Conservation (phyloP, 2,329 filamentous ascomycete species). For the Colletotrichum spinosum region DNA sequence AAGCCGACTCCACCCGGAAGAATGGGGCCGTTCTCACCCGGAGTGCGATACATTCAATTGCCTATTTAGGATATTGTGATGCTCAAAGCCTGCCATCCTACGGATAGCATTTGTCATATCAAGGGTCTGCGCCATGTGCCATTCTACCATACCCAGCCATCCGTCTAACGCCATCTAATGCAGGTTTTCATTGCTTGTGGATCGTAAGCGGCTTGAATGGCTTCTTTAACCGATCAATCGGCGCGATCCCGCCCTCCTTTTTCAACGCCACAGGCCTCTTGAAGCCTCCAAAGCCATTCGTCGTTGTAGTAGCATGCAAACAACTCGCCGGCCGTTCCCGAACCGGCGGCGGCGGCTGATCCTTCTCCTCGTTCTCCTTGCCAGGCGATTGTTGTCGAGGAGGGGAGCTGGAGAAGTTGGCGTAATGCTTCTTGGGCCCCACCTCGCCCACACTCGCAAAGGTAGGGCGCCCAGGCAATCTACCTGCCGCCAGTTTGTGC, state of each 20-base stretch:
- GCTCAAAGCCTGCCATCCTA: neutral
- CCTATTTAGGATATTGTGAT: neutral
- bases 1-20: conserved; percentile 10
- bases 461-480: conserved; percentile 49
- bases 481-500: conserved; percentile 57
- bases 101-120: neutral
- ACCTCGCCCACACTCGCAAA: conserved; percentile 40
- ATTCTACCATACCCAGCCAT: neutral
- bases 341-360: conserved; percentile 46
- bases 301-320: conserved; percentile 65
- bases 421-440: conserved; percentile 59
- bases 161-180: neutral
- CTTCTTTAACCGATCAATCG: conserved; percentile 63
- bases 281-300: conserved; percentile 49
- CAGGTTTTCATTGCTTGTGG: conserved; percentile 47
- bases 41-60: neutral
- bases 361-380: conserved; percentile 42
- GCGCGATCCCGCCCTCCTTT: conserved; percentile 55
- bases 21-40: neutral
- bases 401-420: conserved; percentile 70
- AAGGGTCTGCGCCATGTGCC: neutral
- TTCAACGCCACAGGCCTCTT: conserved; percentile 57
- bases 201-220: conserved; percentile 70
- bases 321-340: conserved; percentile 54
- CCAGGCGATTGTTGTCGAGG: conserved; percentile 41